phyloP scores from a whole-genome alignment of 2,329 filamentous ascomycete species.

The Aaosphaeria arxii region DNA sequence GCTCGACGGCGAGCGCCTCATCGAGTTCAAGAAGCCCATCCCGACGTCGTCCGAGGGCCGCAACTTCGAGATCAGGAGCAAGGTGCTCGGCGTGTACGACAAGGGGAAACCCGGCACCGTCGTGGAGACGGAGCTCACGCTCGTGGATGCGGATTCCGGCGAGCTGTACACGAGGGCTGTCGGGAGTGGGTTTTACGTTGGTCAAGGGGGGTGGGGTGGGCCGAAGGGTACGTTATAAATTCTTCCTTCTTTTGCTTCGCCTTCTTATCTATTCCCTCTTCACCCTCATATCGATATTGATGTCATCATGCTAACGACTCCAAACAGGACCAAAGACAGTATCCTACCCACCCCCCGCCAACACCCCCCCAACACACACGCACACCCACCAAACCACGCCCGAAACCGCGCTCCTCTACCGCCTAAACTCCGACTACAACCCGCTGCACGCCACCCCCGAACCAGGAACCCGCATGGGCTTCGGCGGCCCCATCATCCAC shows the following conservation, averaged over 20 bases:
- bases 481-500: conserved; percentile 85
- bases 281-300: not conserved
- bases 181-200: conserved; percentile 75
- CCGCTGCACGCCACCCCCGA: conserved; percentile 85
- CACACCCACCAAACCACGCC: conserved; percentile 67
- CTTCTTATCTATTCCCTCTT: not conserved
- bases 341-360: conserved; percentile 74
- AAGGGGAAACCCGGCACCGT: conserved; percentile 83
- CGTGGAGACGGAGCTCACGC: conserved; percentile 72
- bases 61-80: conserved; percentile 73
- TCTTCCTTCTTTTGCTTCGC: not conserved
- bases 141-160: conserved; percentile 67
- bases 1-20: conserved; percentile 79
- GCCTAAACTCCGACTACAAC: conserved; percentile 92
- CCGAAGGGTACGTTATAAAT: conserved; percentile 65
- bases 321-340: conserved; percentile 62
- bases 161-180: conserved; percentile 70
- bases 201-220: conserved; percentile 80
- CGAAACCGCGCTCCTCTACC: conserved; percentile 61
- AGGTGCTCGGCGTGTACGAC: conserved; percentile 83
- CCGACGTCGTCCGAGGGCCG: conserved; percentile 68
- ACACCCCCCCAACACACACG: conserved; percentile 66
- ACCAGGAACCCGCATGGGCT: conserved; percentile 85
- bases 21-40: conserved; percentile 73
- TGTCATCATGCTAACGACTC: not conserved